phyloP scores from a whole-genome alignment of 164 flowering plant genomes.

The Piper longum region DNA sequence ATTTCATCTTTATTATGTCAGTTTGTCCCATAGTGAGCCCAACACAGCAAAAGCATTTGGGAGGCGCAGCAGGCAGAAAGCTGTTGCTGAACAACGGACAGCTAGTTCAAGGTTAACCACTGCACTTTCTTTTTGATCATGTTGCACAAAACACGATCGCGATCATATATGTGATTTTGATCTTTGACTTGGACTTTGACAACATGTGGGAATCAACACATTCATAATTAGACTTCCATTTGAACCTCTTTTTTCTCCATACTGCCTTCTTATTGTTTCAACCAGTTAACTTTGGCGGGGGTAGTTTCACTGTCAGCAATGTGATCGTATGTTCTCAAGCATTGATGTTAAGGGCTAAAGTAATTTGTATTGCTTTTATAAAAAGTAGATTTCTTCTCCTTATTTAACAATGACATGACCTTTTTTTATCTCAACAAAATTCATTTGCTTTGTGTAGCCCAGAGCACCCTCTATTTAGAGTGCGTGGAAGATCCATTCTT shows the following conservation, averaged over 20 bases:
- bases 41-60: constrained; percentile 67
- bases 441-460: constrained; percentile 44
- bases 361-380: no score
- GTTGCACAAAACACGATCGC: not conserved
- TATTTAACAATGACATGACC: no score
- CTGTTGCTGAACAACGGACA: constrained; percentile 71
- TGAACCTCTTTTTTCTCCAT: no score
- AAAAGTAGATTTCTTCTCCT: no score
- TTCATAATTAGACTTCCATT: not conserved
- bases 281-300: no score
- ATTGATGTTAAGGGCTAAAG: no score
- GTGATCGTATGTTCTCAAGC: no score
- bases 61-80: constrained; percentile 84
- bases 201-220: not conserved
- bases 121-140: not conserved
- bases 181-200: not conserved
- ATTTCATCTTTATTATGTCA: constrained; percentile 18
- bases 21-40: constrained; percentile 86
- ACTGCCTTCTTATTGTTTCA: no score
- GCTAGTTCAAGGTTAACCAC: constrained; percentile 81
- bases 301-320: no score
- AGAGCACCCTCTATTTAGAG: constrained; percentile 81
- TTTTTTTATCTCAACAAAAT: not conserved
- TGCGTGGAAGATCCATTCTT: constrained; percentile 82
- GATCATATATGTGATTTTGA: not conserved